Base-by-base conservation (phyloP, 75 land plant genomes). In the Picea glauca region DNA sequence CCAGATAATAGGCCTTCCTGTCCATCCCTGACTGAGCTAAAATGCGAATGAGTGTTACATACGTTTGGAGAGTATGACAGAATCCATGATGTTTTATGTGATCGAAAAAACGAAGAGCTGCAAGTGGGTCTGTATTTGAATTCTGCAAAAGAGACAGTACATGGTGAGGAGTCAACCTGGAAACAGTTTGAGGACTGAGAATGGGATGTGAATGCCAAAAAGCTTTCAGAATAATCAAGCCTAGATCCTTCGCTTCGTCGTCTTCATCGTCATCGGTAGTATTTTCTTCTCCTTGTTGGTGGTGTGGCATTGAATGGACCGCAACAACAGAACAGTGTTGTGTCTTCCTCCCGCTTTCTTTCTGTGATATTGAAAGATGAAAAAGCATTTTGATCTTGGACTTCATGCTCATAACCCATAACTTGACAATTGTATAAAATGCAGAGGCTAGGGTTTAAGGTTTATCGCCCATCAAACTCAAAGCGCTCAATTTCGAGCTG, bases 131-230 rank as follows among this genome's bases (percentile, higher is more conserved):
- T 38, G 73, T 21, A n/a, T 35, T 70, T n/a, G 33, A 35, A 12
- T 43, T 70, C n/a, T 70, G 50, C 54, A 70, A 20, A 40, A 70
- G 50, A 40, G 18, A 18, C 9, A 70, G 54, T 3, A 21, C 35
- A 43, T 43, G 54, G 11, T 70, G 3, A 70, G 73, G 9, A 9
- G 54, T 70, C 23, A 35, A 70, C 73, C 73, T 70, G 73, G 73
- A 43, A n/a, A 70, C n/a, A 0, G 43, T 70, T 8, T 70, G 73
- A 70, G 50, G 50, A 20, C 12, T 70, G 11, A 70, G 11, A 18
- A 11, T n/a, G 26, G 73, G 11, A 70, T 70, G 43, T 40, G 8
- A 9, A 20, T 70, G 54, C 46, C 9, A 40, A 43, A 70, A 14
- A 1, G 73, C 73, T n/a, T 21, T 43, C 12, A 70, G 73, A 70